phyloP scores from a whole-genome alignment of 2,329 filamentous ascomycete genomes.

The Juglanconis juglandina region DNA sequence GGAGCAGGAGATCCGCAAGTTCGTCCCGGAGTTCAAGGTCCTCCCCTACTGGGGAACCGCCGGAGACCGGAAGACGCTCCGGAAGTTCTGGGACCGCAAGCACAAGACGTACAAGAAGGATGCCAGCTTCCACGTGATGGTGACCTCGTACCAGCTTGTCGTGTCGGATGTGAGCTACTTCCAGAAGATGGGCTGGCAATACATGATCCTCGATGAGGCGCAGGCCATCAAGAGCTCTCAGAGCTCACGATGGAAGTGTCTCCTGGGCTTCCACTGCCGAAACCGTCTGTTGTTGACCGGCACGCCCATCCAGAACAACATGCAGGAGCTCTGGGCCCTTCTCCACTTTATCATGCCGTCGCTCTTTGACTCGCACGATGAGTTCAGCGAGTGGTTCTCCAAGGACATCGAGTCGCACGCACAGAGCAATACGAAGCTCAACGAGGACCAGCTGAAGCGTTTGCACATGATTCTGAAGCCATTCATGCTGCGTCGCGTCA shows the following conservation, averaged over 20 bases:
- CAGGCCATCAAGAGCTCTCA: conserved; percentile 98
- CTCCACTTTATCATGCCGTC: conserved; percentile 99
- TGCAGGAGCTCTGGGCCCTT: conserved; percentile 97
- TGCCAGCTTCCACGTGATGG: conserved; percentile 89
- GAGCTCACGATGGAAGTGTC: conserved; percentile 93
- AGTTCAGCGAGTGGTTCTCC: conserved; percentile 91
- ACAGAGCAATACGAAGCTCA: conserved; percentile 98
- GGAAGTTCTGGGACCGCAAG: conserved; percentile 99
- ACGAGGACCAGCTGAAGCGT: conserved; percentile 94
- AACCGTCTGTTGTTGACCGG: conserved; percentile 91
- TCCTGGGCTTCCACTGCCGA: conserved; percentile 90
- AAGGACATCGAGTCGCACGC: conserved; percentile 98
- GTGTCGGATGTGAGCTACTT: conserved; percentile 96
- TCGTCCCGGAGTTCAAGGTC: conserved; percentile 92
- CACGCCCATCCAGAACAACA: conserved; percentile 99
- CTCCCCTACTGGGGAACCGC: conserved; percentile 97
- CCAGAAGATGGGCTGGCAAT: conserved; percentile 99
- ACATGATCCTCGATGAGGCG: conserved; percentile 98
- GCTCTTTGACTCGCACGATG: conserved; percentile 89
- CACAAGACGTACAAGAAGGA: conserved; percentile 93
- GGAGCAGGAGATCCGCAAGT: conserved; percentile 96
- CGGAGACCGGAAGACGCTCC: conserved; percentile 88
- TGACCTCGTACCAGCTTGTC: conserved; percentile 96
- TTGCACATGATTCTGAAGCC: conserved; percentile 98
- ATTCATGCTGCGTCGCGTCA: conserved; percentile 98